Evolutionary conservation across 805 yeast genomes (phyloP).

Genomic region (Saccharomycopsis capsularis): DNA sequence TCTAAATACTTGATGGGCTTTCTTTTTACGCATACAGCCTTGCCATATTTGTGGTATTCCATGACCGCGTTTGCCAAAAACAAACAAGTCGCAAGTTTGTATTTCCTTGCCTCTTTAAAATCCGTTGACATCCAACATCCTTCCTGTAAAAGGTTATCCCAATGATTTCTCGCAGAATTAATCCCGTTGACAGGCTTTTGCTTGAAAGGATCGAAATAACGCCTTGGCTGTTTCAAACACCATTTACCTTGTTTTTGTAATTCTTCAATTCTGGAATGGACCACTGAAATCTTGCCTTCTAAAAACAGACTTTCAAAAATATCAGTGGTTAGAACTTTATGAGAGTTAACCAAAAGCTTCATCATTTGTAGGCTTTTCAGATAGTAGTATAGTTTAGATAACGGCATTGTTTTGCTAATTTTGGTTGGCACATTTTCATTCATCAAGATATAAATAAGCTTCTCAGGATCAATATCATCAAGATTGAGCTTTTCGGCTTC

Average conservation of each 20-base stretch:
- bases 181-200: not conserved
- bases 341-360: slow-evolving; percentile 75
- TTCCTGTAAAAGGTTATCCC: slow-evolving; percentile 72
- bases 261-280: slow-evolving; percentile 87
- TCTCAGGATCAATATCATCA: slow-evolving; percentile 36
- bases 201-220: slow-evolving; percentile 58
- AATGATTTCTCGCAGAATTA: slow-evolving; percentile 36
- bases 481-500: slow-evolving; percentile 25
- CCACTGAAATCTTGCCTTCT: slow-evolving; percentile 87
- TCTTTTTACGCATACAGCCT: slow-evolving; percentile 50
- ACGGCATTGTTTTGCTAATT: slow-evolving; percentile 52
- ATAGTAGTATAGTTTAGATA: slow-evolving; percentile 79
- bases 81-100: slow-evolving; percentile 63
- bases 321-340: slow-evolving; percentile 79
- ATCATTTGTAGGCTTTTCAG: slow-evolving; percentile 85
- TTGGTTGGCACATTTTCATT: slow-evolving; percentile 48
- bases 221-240: slow-evolving; percentile 82
- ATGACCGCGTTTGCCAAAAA: slow-evolving; percentile 62
- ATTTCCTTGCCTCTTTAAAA: slow-evolving; percentile 61
- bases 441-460: slow-evolving; percentile 39
- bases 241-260: slow-evolving; percentile 80
- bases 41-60: slow-evolving; percentile 77
- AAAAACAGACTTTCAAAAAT: slow-evolving; percentile 76
- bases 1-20: slow-evolving; percentile 34
- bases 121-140: slow-evolving; percentile 80